These are phyloP conservation scores for Aspergillus puulaauensis DNA, from an alignment of 2,329 filamentous ascomycete species.

Conservation along the genomic window DNA sequence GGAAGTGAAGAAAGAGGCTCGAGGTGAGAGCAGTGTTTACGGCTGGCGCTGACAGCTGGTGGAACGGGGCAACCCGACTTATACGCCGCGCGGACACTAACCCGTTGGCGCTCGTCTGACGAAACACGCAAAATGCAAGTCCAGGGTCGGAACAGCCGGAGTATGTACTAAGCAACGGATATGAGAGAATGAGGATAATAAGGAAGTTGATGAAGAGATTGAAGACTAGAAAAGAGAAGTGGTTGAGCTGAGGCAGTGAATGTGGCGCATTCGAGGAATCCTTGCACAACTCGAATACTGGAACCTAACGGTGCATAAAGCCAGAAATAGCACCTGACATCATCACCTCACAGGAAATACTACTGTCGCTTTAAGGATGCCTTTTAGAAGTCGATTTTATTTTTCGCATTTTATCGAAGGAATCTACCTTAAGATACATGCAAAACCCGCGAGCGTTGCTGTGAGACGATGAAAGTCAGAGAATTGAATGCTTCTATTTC, in stretches of 20 bases:
- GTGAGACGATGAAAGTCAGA: neutral
- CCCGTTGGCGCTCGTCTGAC: constrained; percentile 2
- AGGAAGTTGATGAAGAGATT: neutral
- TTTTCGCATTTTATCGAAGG: neutral
- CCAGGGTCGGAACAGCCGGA: neutral
- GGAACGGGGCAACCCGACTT: constrained; percentile 26
- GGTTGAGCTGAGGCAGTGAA: neutral
- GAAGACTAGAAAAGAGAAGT: neutral
- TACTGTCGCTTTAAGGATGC: neutral
- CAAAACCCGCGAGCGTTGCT: neutral
- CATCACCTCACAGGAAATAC: neutral
- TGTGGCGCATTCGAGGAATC: neutral
- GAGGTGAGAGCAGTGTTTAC: constrained; percentile 21
- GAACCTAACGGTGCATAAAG: neutral
- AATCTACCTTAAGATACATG: neutral
- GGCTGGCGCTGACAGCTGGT: constrained; percentile 17
- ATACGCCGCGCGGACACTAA: constrained; percentile 22
- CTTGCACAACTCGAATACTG: neutral
- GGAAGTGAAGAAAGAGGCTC: neutral
- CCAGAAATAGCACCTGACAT: constrained; percentile 2
- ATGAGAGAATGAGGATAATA: neutral
- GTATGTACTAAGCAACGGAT: neutral
- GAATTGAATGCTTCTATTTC: neutral
- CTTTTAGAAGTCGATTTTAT: neutral
- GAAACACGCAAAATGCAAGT: constrained; percentile 6